Conservation (phyloP, 2,329 filamentous ascomycete species). For the Colletotrichum spinosum region DNA sequence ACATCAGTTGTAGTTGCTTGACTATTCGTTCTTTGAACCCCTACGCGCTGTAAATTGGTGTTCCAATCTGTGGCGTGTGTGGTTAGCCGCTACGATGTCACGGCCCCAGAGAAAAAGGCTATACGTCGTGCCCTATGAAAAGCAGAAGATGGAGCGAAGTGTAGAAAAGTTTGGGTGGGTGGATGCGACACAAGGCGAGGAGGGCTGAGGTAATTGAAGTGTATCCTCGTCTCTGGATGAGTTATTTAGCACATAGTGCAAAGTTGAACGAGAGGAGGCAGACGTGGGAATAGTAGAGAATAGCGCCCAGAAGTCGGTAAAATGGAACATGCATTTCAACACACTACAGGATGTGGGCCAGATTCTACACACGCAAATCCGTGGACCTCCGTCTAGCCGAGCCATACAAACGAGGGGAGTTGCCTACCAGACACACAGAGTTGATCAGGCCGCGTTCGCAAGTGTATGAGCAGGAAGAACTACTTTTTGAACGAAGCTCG, state of each 20-base stretch:
- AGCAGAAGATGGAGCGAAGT: conserved; percentile 5
- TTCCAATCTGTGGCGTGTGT: conserved; percentile 9
- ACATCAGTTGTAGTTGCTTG: conserved; percentile 70
- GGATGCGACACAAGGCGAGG: conserved; percentile 20
- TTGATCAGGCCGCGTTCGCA: too few species aligned
- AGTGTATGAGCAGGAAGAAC: too few species aligned
- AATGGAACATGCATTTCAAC: conserved; percentile 30
- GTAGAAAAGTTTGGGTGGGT: conserved; percentile 36
- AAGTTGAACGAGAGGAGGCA: conserved; percentile 25
- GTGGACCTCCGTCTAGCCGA: too few species aligned
- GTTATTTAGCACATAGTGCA: conserved; percentile 29
- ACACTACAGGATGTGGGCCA: too few species aligned
- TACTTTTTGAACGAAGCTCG: too few species aligned
- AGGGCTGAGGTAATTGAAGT: conserved; percentile 31
- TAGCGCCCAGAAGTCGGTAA: conserved; percentile 34
- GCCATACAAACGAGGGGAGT: too few species aligned
- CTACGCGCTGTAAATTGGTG: conserved; percentile 68
- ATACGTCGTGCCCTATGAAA: neutral
- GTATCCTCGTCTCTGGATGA: conserved; percentile 35
- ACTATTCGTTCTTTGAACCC: conserved; percentile 88
- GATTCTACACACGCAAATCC: too few species aligned
- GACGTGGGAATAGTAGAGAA: conserved; percentile 36
- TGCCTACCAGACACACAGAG: too few species aligned
- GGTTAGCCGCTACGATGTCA: conserved; percentile 3
- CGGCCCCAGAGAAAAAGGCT: neutral